Evolutionary conservation across 345 rosid genomes (phyloP), one percentile per base, ranked within the genome.

Genomic region (Carallia pectinifolia): DNA sequence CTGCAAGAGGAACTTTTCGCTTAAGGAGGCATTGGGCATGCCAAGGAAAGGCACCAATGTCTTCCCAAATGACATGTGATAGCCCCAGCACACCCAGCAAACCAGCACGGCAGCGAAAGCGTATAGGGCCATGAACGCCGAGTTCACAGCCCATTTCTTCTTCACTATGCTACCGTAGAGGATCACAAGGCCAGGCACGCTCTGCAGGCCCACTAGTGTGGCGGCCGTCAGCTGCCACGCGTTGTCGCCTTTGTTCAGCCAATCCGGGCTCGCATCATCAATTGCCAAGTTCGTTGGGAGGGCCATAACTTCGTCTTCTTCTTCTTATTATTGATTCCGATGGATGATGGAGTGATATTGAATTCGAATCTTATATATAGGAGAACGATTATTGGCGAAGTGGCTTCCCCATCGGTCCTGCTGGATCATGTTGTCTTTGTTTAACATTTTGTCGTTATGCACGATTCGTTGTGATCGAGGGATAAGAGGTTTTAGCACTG

Each of bases 151-250:
- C 77, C 77, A 67, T 67, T 73, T 73, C 53, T 67, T 73, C 34
- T 73, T 73, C 33, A 73, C 71, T 0, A 62, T 71, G 2, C 77
- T 71, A 19, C 77, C 71, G 6, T 61, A 67, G 38, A 73, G 54
- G 16, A 73, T 66, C 6, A 73, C 19, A 6, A 61, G 63, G 5
- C 77, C 77, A 7, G 77, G 77, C 53, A 73, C 63, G 5, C 77
- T 73, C 39, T 73, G 77, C 30, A 67, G 36, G 7, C 77, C 77
- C 5, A 73, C 77, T 4, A 73, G 47, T 5, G 77, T 67, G 39
- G 77, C 77, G 18, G 77, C 77, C 13, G 47, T 66, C 39, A 67
- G 54, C 40, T 73, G 77, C 77, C 77, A 73, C 4, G 71, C 66
- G 31, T 66, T 73, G 27, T 73, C 67, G 7, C 47, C 76, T 66